Evolutionary conservation across 2,329 filamentous ascomycete genomes (phyloP).

Genomic region (Claviceps maximensis): DNA sequence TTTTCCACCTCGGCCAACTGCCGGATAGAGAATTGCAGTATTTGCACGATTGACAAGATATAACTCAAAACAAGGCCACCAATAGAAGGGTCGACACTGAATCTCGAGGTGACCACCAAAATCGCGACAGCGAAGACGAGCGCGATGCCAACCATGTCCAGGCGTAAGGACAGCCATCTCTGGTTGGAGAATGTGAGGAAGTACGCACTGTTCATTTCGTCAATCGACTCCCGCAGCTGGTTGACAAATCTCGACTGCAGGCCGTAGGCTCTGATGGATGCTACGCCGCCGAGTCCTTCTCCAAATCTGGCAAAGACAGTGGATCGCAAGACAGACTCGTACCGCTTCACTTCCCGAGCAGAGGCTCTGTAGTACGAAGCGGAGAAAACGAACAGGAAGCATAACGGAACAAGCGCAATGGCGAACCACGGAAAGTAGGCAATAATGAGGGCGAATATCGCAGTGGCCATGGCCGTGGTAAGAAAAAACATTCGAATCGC

Average conservation of each 20-base stretch:
- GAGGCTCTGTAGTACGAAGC: constrained; percentile 82
- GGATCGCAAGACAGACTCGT: constrained; percentile 80
- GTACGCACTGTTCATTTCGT: constrained; percentile 89
- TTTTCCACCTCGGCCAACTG: constrained; percentile 95
- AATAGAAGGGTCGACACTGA: constrained; percentile 72
- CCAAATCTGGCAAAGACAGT: constrained; percentile 82
- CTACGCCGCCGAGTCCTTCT: constrained; percentile 71
- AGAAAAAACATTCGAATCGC: constrained; percentile 87
- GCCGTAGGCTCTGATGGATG: constrained; percentile 83
- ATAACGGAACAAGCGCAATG: constrained; percentile 48
- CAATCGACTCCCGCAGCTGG: constrained; percentile 59
- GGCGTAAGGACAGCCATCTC: constrained; percentile 74
- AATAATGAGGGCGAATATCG: constrained; percentile 82
- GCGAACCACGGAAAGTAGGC: constrained; percentile 88
- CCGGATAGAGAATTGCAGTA: constrained; percentile 90
- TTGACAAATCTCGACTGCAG: constrained; percentile 60
- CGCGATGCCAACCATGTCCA: constrained; percentile 72
- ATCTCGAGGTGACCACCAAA: constrained; percentile 81
- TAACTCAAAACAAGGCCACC: constrained; percentile 83
- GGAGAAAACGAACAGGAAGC: constrained; percentile 66
- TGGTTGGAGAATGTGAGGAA: constrained; percentile 94
- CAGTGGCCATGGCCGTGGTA: constrained; percentile 67
- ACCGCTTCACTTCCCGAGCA: constrained; percentile 86
- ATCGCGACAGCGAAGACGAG: constrained; percentile 84
- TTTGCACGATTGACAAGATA: constrained; percentile 83